Percentiles rank a stretch among this genome's conserved stretches.
phyloP scores from a whole-genome alignment of 257 asterid genomes.

The Ajuga chamaepitys region DNA sequence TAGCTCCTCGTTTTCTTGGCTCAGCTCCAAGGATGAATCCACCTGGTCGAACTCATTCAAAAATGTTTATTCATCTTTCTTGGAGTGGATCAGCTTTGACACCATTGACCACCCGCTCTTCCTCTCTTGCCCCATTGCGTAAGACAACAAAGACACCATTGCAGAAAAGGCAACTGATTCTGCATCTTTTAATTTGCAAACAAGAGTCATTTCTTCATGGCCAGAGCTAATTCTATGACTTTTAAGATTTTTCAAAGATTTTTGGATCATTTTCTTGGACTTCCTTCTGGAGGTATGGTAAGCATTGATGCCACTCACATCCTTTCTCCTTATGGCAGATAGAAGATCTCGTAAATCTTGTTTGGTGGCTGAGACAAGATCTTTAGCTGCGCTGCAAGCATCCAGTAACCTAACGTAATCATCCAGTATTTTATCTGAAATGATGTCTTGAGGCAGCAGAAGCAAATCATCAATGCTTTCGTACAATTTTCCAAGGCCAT shows the following conservation, averaged over 20 bases:
- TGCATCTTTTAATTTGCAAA: no score
- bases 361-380: constrained; percentile 18
- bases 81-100: constrained; percentile 21
- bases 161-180: no score
- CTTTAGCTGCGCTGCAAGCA: constrained; percentile 21
- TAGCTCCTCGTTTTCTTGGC: no score
- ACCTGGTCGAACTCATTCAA: no score
- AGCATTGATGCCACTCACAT: background rate
- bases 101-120: constrained; percentile 18
- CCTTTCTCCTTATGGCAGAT: constrained; percentile 29
- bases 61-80: no score
- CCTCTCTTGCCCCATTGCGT: constrained; percentile 14
- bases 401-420: constrained; percentile 28
- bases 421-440: constrained; percentile 23
- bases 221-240: background rate
- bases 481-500: constrained; percentile 19
- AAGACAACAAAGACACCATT: constrained; percentile 1
- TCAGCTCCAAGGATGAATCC: no score
- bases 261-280: constrained; percentile 30
- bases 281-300: constrained; percentile 13
- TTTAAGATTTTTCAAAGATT: constrained; percentile 16
- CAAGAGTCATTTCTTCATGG: no score
- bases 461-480: constrained; percentile 24
- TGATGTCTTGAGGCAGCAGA: constrained; percentile 11
- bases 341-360: constrained; percentile 19